A percentile compares a stretch with the other conserved stretches of the same genome.
Conservation (phyloP, 768 basidiomycete species). For the Saitozyma podzolica region DNA sequence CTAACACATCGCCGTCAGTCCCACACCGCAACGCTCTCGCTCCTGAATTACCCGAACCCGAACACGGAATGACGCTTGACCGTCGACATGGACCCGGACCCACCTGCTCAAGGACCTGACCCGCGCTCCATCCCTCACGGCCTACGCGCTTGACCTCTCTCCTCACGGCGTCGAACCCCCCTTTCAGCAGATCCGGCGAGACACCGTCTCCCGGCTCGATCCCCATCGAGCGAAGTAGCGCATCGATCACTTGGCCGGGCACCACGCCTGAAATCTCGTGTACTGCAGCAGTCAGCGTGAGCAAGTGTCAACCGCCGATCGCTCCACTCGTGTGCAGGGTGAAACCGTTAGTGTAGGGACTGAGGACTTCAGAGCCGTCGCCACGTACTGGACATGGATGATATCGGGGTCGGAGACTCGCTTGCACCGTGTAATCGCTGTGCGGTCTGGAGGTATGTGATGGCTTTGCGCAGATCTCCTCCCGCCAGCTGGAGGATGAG, state of each 20-base stretch:
- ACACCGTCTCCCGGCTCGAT: constrained; percentile 60
- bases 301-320: too few species aligned
- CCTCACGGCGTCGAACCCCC: constrained; percentile 59
- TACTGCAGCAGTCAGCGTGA: constrained; percentile 51
- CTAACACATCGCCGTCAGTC: constrained; percentile 55
- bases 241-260: constrained; percentile 68
- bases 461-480: constrained; percentile 93
- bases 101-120: constrained; percentile 85
- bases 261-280: constrained; percentile 98
- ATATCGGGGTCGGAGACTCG: constrained; percentile 70
- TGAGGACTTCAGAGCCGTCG: too few species aligned
- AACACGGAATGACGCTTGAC: not conserved
- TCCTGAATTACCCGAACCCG: too few species aligned
- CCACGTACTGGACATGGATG: constrained; percentile 62
- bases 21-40: not conserved
- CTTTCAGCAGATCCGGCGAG: constrained; percentile 18
- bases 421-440: constrained; percentile 78
- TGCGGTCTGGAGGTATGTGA: constrained; percentile 96
- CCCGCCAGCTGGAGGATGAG: constrained; percentile 59
- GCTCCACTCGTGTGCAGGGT: too few species aligned
- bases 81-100: constrained; percentile 20
- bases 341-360: too few species aligned
- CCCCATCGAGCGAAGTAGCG: constrained; percentile 71
- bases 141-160: constrained; percentile 71
- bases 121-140: constrained; percentile 87